Base-by-base conservation (phyloP, 768 basidiomycete species). In the Pulveroboletus frians region DNA sequence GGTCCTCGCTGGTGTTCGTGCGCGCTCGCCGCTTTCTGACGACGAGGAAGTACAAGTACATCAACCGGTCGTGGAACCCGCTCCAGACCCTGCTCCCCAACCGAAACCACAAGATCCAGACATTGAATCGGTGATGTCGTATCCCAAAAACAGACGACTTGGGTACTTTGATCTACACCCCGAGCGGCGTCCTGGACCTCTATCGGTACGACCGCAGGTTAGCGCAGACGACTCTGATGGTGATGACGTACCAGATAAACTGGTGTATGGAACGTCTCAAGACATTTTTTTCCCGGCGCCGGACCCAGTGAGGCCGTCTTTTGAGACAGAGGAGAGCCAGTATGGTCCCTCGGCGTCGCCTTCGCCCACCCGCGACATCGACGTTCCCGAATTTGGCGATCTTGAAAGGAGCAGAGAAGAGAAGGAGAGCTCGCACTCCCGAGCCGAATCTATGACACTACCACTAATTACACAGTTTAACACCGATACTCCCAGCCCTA, bases 161-260 rank as follows among this genome's bases (percentile, higher is more conserved):
- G 83, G 85, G 0, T 90, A 90, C 63, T 90, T 90, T 61, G 87
- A 88, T 62, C 58, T 88, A 13, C 87, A 90, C 62, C 87, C 87
- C 10, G 87, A 89, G 39, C 75, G 87, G 39, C 71, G 82, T 34
- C 76, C 76, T 18, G 62, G 59, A 42, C 26, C 32, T 52, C 45
- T n/a, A 58, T 51, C 50, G 55, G 54, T 51, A 65, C 60, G 52
- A 59, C 60, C 41, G 58, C 61, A 44, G 44, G 54, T 46, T 64
- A 56, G 64, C 56, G 58, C 53, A 52, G 55, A 60, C 45, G 64
- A 68, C 43, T 70, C 68, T 56, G 67, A 70, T 27, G 67, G 62
- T 59, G 68, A 69, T 55, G 60, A 69, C 40, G 49, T 59, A 52
- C 62, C 68, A 65, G 65, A 66, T 65, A 52, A 67, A 21, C 51